Percentiles rank a stretch among this genome's conserved stretches.
Conservation (phyloP, 176 grass and related monocot genomes). For the Juncus effusus region DNA sequence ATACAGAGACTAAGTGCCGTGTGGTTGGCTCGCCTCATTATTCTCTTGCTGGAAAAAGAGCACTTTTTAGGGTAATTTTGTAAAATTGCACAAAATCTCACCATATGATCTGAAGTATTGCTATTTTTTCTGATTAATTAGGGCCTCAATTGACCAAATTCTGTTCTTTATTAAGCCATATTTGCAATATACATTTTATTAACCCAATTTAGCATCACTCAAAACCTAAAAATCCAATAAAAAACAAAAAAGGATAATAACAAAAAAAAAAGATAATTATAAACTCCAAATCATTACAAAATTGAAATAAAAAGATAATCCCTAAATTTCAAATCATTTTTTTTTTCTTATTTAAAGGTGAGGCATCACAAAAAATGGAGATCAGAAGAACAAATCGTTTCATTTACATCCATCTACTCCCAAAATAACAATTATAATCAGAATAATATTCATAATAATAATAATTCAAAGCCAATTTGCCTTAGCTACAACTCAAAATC, state of each 20-base stretch:
- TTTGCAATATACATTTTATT: too few species aligned
- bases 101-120: too few species aligned
- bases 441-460: too few species aligned
- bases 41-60: conserved; percentile 56
- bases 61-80: conserved; percentile 63
- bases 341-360: conserved; percentile 40
- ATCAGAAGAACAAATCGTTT: conserved; percentile 46
- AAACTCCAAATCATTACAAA: too few species aligned
- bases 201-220: too few species aligned
- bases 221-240: too few species aligned
- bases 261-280: too few species aligned
- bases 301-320: too few species aligned
- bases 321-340: conserved; percentile 2
- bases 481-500: conserved; percentile 61
- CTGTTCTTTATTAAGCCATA: too few species aligned
- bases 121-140: too few species aligned
- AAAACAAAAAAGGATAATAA: too few species aligned
- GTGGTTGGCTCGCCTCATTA: conserved; percentile 68
- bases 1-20: conserved; percentile 41
- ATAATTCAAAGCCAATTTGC: conserved; percentile 40
- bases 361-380: conserved; percentile 63
- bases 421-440: conserved; percentile 33
- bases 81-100: background rate
- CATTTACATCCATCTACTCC: conserved; percentile 54
- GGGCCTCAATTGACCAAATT: too few species aligned